phyloP scores from a whole-genome alignment of 345 rosid genomes.

The Pugionium dolabratum region DNA sequence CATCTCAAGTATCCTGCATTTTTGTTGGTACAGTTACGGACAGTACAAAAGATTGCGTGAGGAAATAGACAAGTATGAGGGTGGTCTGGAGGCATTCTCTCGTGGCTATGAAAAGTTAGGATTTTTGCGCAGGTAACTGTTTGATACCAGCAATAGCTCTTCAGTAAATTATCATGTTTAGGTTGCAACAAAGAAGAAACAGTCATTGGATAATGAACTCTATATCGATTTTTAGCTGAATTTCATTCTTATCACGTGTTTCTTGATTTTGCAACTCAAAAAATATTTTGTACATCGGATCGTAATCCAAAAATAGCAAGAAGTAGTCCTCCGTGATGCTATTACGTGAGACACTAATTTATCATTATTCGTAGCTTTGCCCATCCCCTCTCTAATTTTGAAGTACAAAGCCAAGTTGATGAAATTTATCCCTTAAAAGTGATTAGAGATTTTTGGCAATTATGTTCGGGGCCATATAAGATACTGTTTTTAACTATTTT shows the following conservation, averaged over 20 bases:
- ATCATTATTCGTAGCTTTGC: neutral
- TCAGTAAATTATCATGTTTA: neutral
- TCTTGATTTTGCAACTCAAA: slow-evolving; percentile 17
- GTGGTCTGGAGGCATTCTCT: slow-evolving; percentile 91
- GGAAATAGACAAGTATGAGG: slow-evolving; percentile 76
- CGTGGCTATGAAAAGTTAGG: slow-evolving; percentile 96
- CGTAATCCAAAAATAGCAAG: neutral
- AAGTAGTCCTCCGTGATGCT: neutral
- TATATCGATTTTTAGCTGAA: neutral
- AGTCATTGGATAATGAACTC: neutral
- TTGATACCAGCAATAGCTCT: slow-evolving; percentile 13
- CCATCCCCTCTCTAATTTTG: neutral
- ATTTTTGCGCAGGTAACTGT: slow-evolving; percentile 68
- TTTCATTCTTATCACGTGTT: slow-evolving; percentile 1
- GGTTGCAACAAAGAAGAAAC: slow-evolving; percentile 10
- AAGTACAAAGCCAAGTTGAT: neutral
- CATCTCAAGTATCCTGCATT: slow-evolving; percentile 16
- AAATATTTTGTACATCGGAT: neutral
- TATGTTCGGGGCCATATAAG: neutral
- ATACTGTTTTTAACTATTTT: slow-evolving; percentile 22
- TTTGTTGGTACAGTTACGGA: slow-evolving; percentile 53
- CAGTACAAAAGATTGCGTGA: slow-evolving; percentile 66
- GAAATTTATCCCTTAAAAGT: slow-evolving; percentile 2
- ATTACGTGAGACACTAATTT: neutral
- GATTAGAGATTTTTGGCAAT: slow-evolving; percentile 6